A percentile compares a stretch with the other conserved stretches of the same genome.
These are phyloP conservation scores for Oehlia diaphana DNA, from an alignment of 192 early-diverging fungal genomes.

Conservation along the genomic window DNA sequence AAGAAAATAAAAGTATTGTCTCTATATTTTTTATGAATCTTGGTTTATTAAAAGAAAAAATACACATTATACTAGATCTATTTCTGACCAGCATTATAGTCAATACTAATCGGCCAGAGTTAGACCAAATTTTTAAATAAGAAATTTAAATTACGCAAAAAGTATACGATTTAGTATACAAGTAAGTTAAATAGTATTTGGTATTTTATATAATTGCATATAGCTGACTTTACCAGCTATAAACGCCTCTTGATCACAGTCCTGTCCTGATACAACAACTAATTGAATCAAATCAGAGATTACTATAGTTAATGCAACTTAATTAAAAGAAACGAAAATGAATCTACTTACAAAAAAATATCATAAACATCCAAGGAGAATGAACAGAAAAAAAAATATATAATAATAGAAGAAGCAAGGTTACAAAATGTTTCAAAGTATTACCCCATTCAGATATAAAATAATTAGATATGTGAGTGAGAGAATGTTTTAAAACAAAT, in stretches of 20 bases:
- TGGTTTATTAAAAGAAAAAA: too few relatives aligned
- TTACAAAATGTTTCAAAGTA: not conserved
- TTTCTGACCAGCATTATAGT: too few relatives aligned
- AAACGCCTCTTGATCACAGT: not conserved
- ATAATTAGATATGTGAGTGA: not conserved
- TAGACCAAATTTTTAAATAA: too few relatives aligned
- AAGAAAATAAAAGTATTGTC: too few relatives aligned
- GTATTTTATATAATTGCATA: not conserved
- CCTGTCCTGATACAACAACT: not conserved
- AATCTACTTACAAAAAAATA: slow-evolving; percentile 21
- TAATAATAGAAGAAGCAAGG: not conserved
- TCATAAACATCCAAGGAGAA: not conserved
- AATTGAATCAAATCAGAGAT: not conserved
- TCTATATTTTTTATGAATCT: too few relatives aligned
- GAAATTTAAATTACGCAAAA: too few relatives aligned
- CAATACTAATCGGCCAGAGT: too few relatives aligned
- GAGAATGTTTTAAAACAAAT: not conserved
- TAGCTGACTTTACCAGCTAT: not conserved
- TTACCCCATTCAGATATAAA: not conserved
- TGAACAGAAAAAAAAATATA: slow-evolving; percentile 5
- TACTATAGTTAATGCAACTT: slow-evolving; percentile 2
- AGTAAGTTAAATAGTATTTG: not conserved
- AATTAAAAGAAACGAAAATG: not conserved
- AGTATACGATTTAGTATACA: not conserved
- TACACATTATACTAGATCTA: too few relatives aligned